Percentiles rank a stretch among this genome's conserved stretches.
Evolutionary conservation across 202 grass and related monocot genomes (phyloP).

Genomic region (Panicum hallii): DNA sequence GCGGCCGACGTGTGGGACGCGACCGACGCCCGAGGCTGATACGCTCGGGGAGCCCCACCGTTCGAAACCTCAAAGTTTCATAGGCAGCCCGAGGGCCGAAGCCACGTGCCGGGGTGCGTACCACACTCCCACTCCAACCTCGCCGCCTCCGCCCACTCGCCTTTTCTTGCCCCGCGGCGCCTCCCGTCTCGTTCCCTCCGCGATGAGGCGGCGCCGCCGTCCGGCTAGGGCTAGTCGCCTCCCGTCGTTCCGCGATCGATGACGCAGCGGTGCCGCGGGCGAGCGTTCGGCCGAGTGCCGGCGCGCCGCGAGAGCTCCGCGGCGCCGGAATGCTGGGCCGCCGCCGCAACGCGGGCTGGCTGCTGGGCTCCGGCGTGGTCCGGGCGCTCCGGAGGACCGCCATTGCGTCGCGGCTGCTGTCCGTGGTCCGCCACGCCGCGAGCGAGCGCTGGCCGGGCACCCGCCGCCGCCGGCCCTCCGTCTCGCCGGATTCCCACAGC

Average conservation of each 20-base stretch:
- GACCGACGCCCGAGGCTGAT: background rate
- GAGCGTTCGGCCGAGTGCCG: too few species aligned
- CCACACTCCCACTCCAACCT: slow-evolving; percentile 1
- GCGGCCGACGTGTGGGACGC: background rate
- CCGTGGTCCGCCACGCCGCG: background rate
- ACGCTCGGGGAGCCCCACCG: background rate
- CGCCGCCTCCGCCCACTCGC: background rate
- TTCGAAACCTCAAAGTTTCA: background rate
- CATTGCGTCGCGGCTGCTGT: background rate
- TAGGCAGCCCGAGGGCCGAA: background rate
- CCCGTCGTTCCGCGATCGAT: background rate
- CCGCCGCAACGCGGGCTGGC: background rate
- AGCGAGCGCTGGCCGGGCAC: background rate
- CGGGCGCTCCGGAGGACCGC: background rate
- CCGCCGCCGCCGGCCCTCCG: background rate
- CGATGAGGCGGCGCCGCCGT: background rate
- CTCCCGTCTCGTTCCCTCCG: background rate
- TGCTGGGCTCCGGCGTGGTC: too few species aligned
- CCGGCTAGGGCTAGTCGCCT: background rate
- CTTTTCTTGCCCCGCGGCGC: background rate
- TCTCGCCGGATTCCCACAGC: background rate
- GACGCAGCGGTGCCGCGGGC: background rate
- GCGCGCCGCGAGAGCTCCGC: background rate
- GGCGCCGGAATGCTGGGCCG: background rate
- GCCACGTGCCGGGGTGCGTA: background rate